Evolutionary conservation across 441 rosid genomes (phyloP).

Genomic region (Hura crepitans): DNA sequence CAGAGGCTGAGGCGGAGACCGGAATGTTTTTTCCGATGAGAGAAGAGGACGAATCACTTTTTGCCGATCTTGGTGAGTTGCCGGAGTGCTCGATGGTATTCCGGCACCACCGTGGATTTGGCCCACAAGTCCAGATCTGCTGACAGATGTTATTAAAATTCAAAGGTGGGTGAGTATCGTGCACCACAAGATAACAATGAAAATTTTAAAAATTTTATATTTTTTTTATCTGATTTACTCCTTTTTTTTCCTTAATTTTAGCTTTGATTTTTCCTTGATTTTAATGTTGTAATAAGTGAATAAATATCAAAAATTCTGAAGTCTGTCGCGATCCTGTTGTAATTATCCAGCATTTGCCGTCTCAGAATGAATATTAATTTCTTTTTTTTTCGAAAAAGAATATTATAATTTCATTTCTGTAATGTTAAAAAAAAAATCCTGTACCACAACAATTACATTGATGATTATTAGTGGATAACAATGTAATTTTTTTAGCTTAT

Average conservation of each 20-base stretch:
- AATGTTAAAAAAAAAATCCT: neutral
- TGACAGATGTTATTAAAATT: conserved; percentile 47
- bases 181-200: conserved; percentile 29
- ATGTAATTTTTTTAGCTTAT: neutral
- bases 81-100: conserved; percentile 91
- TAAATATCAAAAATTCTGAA: conserved; percentile 23
- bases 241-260: neutral
- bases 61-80: conserved; percentile 92
- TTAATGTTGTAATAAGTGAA: conserved; percentile 44
- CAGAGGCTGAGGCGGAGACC: conserved; percentile 33
- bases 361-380: conserved; percentile 20
- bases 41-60: conserved; percentile 88
- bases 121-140: conserved; percentile 73
- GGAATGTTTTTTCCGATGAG: conserved; percentile 64
- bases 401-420: conserved; percentile 1
- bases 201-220: conserved; percentile 10
- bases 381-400: no score
- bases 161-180: conserved; percentile 28
- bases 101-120: conserved; percentile 52
- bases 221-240: neutral
- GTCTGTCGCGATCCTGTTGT: conserved; percentile 29
- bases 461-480: conserved; percentile 7
- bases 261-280: conserved; percentile 28
- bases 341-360: conserved; percentile 29
- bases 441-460: neutral